phyloP scores from a whole-genome alignment of 345 rosid genomes.

The thale cress (Arabidopsis thaliana) region DNA sequence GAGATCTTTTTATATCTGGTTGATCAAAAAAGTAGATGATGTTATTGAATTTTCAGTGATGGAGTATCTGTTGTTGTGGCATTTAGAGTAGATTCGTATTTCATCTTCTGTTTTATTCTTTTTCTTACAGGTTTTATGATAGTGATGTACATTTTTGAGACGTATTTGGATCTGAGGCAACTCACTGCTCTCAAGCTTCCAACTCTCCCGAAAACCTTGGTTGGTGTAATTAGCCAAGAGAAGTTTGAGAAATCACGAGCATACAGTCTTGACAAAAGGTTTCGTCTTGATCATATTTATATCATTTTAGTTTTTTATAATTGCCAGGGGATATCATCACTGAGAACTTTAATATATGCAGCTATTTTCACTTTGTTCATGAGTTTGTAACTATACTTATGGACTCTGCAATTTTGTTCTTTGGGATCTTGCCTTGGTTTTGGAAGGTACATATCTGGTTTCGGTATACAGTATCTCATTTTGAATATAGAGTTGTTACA shows the following conservation, averaged over 20 bases:
- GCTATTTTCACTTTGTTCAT: constrained; percentile 88
- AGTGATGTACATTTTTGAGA: constrained; percentile 85
- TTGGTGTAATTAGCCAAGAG: constrained; percentile 89
- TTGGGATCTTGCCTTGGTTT: constrained; percentile 90
- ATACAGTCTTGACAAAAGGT: constrained; percentile 99
- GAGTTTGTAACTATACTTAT: constrained; percentile 83
- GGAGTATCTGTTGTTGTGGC: constrained; percentile 7
- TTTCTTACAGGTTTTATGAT: constrained; percentile 78
- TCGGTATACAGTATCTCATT: constrained; percentile 2
- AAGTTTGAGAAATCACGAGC: constrained; percentile 91
- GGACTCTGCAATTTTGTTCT: constrained; percentile 95
- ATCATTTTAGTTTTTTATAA: not conserved
- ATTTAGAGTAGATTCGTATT: not conserved
- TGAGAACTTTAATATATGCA: constrained; percentile 47
- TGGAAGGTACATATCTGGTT: constrained; percentile 74
- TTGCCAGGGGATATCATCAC: not conserved
- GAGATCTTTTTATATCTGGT: not conserved
- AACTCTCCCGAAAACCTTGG: constrained; percentile 84
- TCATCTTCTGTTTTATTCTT: constrained; percentile 7
- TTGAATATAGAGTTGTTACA: constrained; percentile 13
- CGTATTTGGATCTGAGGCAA: constrained; percentile 87
- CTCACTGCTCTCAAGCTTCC: constrained; percentile 82
- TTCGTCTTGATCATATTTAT: constrained; percentile 11
- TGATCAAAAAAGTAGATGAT: not conserved
- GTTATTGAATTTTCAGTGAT: not conserved